A percentile compares a stretch with the other conserved stretches of the same genome.
These are phyloP conservation scores for Talaromyces verruculosus DNA, from an alignment of 2,329 filamentous ascomycete genomes.

Conservation along the genomic window DNA sequence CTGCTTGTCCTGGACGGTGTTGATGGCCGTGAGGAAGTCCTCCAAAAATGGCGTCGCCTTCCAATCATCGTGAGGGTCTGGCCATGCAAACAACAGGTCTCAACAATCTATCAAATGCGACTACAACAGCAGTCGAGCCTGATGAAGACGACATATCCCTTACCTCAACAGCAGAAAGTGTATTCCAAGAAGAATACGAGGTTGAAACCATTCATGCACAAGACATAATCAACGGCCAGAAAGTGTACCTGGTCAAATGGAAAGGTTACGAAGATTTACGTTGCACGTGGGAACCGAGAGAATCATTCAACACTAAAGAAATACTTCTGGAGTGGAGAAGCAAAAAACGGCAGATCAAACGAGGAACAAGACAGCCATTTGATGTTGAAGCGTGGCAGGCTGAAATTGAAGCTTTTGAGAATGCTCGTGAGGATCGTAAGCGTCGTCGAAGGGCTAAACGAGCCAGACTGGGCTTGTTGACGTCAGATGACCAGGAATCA, in stretches of 20 bases:
- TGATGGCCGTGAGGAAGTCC: neutral
- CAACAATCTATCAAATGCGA: neutral
- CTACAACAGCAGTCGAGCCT: constrained; percentile 20
- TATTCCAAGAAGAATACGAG: constrained; percentile 52
- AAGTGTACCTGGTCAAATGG: constrained; percentile 65
- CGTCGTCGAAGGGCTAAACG: constrained; percentile 33
- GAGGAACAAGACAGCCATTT: constrained; percentile 34
- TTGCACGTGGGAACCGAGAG: constrained; percentile 56
- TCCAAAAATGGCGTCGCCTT: neutral
- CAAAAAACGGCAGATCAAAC: constrained; percentile 34
- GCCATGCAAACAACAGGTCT: neutral
- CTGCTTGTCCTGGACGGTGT: neutral
- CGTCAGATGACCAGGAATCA: neutral
- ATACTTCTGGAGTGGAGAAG: constrained; percentile 45
- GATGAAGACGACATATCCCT: constrained; percentile 58
- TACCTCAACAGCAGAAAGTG: constrained; percentile 52
- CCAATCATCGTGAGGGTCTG: neutral
- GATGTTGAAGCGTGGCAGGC: constrained; percentile 36
- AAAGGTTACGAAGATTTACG: constrained; percentile 57
- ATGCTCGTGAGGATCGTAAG: constrained; percentile 28
- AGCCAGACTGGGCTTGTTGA: constrained; percentile 26
- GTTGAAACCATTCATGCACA: constrained; percentile 37
- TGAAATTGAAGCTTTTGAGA: constrained; percentile 25
- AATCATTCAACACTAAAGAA: constrained; percentile 40
- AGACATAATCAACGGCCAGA: constrained; percentile 28